Base-by-base conservation (phyloP, 192 early-diverging fungal genomes). In the Cladochytrium replicatum region DNA sequence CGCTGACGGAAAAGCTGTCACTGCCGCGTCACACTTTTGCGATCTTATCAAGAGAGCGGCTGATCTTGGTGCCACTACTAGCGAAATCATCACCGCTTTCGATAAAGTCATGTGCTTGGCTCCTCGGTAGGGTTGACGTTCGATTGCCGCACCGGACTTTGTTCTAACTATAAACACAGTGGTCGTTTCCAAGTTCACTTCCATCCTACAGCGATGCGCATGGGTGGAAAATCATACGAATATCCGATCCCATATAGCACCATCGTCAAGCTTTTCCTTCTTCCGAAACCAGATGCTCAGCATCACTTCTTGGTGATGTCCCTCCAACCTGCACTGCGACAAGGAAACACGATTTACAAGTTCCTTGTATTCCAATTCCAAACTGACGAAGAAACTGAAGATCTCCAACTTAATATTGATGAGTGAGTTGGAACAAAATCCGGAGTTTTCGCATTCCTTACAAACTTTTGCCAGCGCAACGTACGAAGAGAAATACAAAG, bases 171-270 rank as follows among this genome's bases (percentile, higher is more conserved):
- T 42, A 27, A 0, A 26, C 28, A 13, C 43, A 83, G 85, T 82
- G 92, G 92, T 29, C 87, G 94, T 43, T 98, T 92, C 74, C 81
- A 87, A 46, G 84, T 98, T 50, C 90, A 95, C 60, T 83, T 99
- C 79, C 88, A 88, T 64, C 76, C 81, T 27, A 68, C 75, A 23
- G 94, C 92, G 54, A 66, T 99, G 56, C 89, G 95, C 32, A 74
- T 99, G 34, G 90, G 91, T 28, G 95, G 95, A 52, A 95, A 94
- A 63, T 88, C 93, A 1, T 90, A 96, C 76, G 95, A 99, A 61
- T 99, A 96, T 78, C 90, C 93, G 69, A 86, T 99, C 50, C 69
- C 82, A 32, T 95, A 91, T 71, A 78, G 70, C 27, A 84, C 74
- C 43, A 82, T 99, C 24, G 78, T 79, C 54, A 78, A 82, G 43